Percentiles rank a stretch among this genome's conserved stretches.
These are phyloP conservation scores for Oldenlandia corymbosa DNA, from an alignment of 257 asterid genomes.

Conservation along the genomic window DNA sequence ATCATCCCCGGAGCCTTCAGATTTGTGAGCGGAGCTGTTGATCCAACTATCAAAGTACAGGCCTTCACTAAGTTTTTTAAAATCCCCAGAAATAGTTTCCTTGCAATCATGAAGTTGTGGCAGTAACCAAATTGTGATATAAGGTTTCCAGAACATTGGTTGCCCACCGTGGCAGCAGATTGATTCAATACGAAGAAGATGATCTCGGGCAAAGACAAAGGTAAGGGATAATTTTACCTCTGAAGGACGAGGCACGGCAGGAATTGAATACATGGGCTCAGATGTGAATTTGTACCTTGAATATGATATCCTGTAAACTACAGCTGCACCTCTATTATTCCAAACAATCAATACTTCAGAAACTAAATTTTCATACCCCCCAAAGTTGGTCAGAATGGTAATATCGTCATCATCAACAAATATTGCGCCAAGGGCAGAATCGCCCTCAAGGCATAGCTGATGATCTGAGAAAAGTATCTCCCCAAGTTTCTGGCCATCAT, in stretches of 20 bases:
- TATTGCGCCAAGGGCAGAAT: slow-evolving; percentile 53
- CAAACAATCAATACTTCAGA: slow-evolving; percentile 58
- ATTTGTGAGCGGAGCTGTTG: slow-evolving; percentile 24
- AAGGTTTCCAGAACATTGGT: slow-evolving; percentile 69
- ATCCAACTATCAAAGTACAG: slow-evolving; percentile 49
- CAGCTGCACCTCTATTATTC: slow-evolving; percentile 67
- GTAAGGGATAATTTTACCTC: slow-evolving; percentile 36
- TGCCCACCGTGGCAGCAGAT: slow-evolving; percentile 47
- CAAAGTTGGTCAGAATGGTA: slow-evolving; percentile 15
- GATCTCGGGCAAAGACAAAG: slow-evolving; percentile 44
- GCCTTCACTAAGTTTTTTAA: slow-evolving; percentile 48
- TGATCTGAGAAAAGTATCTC: slow-evolving; percentile 50
- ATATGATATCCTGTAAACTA: slow-evolving; percentile 58
- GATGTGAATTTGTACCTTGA: slow-evolving; percentile 38
- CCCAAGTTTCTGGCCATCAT: slow-evolving; percentile 51
- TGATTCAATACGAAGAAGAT: slow-evolving; percentile 63
- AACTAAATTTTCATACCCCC: slow-evolving; percentile 31
- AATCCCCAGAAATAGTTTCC: slow-evolving; percentile 32
- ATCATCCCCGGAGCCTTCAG: slow-evolving; percentile 25
- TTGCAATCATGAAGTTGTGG: slow-evolving; percentile 39
- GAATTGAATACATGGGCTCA: slow-evolving; percentile 48
- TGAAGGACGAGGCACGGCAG: slow-evolving; percentile 40
- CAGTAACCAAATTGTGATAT: slow-evolving; percentile 60
- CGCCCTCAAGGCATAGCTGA: slow-evolving; percentile 52
- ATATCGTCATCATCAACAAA: slow-evolving; percentile 44